A percentile compares a stretch with the other conserved stretches of the same genome.
Evolutionary conservation across 148 eudicot species (phyloP).

Genomic region (Polygonum maritimum): DNA sequence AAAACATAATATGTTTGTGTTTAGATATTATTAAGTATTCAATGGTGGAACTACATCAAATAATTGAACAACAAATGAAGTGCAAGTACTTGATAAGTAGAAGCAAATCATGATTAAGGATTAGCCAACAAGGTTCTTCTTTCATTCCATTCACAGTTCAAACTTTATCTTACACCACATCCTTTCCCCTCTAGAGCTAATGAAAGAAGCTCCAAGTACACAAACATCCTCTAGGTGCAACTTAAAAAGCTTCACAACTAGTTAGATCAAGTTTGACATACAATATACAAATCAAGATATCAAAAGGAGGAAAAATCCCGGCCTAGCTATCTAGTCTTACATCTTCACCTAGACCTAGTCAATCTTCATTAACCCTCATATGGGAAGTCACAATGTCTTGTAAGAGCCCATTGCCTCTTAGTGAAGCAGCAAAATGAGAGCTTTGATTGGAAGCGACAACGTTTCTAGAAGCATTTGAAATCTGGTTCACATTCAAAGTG

Average conservation of each 20-base stretch:
- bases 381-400: slow-evolving; percentile 35
- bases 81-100: background rate
- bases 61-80: too few relatives aligned
- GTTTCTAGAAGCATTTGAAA: background rate
- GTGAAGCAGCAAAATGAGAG: background rate
- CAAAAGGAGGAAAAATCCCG: background rate
- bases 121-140: background rate
- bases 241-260: background rate
- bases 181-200: background rate
- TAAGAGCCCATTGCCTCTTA: slow-evolving; percentile 33
- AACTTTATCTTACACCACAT: background rate
- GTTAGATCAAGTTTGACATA: background rate
- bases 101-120: background rate
- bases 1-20: background rate
- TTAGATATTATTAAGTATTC: too few relatives aligned
- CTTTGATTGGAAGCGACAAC: background rate
- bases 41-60: background rate
- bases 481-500: background rate
- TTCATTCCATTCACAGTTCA: background rate
- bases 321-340: background rate
- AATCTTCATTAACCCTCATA: slow-evolving; percentile 1
- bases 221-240: background rate
- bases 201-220: background rate
- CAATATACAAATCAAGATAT: slow-evolving; percentile 2
- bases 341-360: background rate